Conservation (phyloP, 2,329 filamentous ascomycete species). For the Diaporthe citri region DNA sequence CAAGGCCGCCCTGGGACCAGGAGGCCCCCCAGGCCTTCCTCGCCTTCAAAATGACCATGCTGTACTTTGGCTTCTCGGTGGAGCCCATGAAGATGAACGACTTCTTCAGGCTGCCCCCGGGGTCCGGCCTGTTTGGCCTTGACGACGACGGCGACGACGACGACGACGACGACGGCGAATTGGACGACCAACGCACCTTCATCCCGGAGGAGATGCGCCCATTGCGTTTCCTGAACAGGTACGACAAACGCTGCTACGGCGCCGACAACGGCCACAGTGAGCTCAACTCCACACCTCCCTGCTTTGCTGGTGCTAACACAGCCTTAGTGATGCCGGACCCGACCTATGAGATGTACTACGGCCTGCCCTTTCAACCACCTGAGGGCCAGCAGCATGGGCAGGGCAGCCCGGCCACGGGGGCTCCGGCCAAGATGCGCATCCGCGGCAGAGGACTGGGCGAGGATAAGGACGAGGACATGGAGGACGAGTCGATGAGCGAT, state of each 20-base stretch:
- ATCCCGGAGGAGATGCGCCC: constrained; percentile 37
- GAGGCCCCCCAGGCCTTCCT: constrained; percentile 41
- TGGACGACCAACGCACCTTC: constrained; percentile 43
- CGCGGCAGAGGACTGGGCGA: neutral
- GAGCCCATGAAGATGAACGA: constrained; percentile 53
- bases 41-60: constrained; percentile 58
- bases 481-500: constrained; percentile 3
- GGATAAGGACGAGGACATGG: neutral
- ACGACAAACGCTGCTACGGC: constrained; percentile 37
- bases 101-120: neutral
- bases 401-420: neutral
- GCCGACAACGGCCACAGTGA: constrained; percentile 34
- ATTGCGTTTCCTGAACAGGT: constrained; percentile 41
- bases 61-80: constrained; percentile 62
- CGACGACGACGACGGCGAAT: constrained; percentile 39
- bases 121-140: constrained; percentile 14
- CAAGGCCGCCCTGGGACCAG: neutral
- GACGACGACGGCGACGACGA: constrained; percentile 39
- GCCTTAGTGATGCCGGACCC: constrained; percentile 36
- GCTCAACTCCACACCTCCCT: neutral
- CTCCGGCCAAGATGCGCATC: neutral
- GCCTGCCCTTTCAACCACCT: constrained; percentile 26
- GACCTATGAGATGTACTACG: constrained; percentile 35
- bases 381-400: neutral
- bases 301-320: neutral